These are phyloP conservation scores for Quambalaria eucalypti DNA, from an alignment of 1,284 basidiomycete species.

Conservation along the genomic window DNA sequence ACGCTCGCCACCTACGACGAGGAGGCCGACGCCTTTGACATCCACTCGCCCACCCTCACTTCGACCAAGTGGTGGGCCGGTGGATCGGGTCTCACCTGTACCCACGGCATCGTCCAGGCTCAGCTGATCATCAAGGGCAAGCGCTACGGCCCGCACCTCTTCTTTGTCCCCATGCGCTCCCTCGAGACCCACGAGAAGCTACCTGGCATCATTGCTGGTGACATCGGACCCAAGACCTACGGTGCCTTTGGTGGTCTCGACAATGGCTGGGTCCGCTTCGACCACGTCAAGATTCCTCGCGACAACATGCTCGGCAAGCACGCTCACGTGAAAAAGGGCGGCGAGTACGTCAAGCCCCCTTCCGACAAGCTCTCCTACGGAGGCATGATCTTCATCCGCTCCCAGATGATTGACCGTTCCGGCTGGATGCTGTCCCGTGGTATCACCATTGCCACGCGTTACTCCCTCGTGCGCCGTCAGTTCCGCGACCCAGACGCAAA, in stretches of 20 bases:
- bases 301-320: conserved; percentile 68
- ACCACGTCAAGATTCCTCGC: conserved; percentile 64
- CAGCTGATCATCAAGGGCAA: conserved; percentile 62
- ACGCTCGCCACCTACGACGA: conserved; percentile 68
- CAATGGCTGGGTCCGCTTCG: conserved; percentile 62
- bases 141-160: conserved; percentile 66
- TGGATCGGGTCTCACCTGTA: conserved; percentile 63
- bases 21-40: conserved; percentile 62
- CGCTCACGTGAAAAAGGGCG: conserved; percentile 61
- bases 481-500: conserved; percentile 33
- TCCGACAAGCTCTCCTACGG: conserved; percentile 68
- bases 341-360: conserved; percentile 61
- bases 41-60: conserved; percentile 66
- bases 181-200: conserved; percentile 57
- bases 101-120: conserved; percentile 70
- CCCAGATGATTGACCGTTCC: conserved; percentile 55
- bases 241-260: conserved; percentile 56
- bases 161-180: conserved; percentile 53
- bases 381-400: conserved; percentile 52
- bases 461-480: conserved; percentile 65
- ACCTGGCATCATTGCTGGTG: conserved; percentile 61
- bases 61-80: conserved; percentile 72
- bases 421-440: conserved; percentile 60
- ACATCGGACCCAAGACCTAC: conserved; percentile 60
- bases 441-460: conserved; percentile 64